phyloP scores from a whole-genome alignment of 1,284 basidiomycete genomes.

The Abortiporus biennis region DNA sequence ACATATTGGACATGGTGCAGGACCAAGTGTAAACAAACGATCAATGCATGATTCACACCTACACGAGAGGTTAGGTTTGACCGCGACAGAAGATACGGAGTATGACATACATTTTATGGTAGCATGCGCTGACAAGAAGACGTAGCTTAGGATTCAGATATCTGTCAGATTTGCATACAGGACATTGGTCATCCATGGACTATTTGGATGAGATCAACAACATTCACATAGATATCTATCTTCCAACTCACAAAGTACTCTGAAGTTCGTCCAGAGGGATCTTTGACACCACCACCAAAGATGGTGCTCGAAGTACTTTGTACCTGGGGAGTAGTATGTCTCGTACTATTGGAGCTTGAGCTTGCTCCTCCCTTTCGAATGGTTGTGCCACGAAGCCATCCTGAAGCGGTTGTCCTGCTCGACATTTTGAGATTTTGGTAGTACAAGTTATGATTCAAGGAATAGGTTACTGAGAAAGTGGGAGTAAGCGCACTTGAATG shows the following conservation, averaged over 20 bases:
- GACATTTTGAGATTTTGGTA: no score
- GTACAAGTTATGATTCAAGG: no score
- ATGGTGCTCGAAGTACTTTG: constrained; percentile 66
- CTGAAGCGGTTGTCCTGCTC: background rate
- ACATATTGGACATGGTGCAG: constrained; percentile 95
- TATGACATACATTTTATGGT: constrained; percentile 89
- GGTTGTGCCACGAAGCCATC: constrained; percentile 68
- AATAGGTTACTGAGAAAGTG: no score
- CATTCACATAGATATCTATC: background rate
- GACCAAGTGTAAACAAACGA: constrained; percentile 91
- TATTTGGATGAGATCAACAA: constrained; percentile 25
- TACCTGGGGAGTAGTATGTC: constrained; percentile 62
- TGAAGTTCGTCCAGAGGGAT: constrained; percentile 69
- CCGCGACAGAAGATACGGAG: no score
- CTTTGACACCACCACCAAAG: constrained; percentile 77
- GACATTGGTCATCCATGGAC: constrained; percentile 94
- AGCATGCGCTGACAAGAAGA: constrained; percentile 92
- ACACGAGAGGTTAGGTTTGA: constrained; percentile 13
- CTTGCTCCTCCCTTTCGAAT: constrained; percentile 57
- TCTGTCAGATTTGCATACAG: constrained; percentile 94
- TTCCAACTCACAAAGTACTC: constrained; percentile 66
- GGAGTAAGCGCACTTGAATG: background rate
- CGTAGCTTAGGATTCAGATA: constrained; percentile 94
- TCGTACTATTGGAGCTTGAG: constrained; percentile 36
- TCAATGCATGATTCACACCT: constrained; percentile 99